Conservation (phyloP, 441 rosid species). For the Corymbia calophylla region DNA sequence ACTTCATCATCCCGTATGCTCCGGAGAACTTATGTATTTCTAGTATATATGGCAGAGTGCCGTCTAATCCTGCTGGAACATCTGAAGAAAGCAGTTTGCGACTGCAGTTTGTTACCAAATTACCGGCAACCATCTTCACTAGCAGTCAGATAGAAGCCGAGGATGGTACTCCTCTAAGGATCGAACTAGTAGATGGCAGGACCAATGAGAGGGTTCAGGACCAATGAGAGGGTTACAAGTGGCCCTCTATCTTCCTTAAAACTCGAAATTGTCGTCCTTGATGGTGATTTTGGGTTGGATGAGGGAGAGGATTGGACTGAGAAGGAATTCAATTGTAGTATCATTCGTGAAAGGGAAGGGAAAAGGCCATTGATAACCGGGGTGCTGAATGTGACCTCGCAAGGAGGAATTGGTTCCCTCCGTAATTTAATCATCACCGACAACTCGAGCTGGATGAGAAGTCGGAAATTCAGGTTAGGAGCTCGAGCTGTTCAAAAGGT, state of each 20-base stretch:
- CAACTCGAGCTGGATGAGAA: conserved; percentile 74
- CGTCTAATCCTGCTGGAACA: conserved; percentile 14
- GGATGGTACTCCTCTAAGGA: conserved; percentile 25
- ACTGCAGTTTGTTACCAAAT: conserved; percentile 30
- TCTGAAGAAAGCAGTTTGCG: conserved; percentile 23
- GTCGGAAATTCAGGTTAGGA: conserved; percentile 66
- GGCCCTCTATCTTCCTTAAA: conserved; percentile 47
- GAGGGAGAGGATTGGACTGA: conserved; percentile 47
- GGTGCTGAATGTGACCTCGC: conserved; percentile 26
- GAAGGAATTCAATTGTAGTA: conserved; percentile 27
- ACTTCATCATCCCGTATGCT: neutral
- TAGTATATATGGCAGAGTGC: conserved; percentile 12
- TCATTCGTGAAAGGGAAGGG: conserved; percentile 50
- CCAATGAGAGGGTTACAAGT: conserved; percentile 4
- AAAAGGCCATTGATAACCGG: conserved; percentile 66
- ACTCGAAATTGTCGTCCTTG: conserved; percentile 47
- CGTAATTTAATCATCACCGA: conserved; percentile 51
- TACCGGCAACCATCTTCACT: conserved; percentile 38
- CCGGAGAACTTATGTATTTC: neutral
- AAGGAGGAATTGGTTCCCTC: conserved; percentile 41
- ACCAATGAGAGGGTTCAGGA: conserved; percentile 14
- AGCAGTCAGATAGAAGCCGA: conserved; percentile 35
- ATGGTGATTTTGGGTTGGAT: conserved; percentile 43
- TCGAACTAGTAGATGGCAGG: conserved; percentile 38
- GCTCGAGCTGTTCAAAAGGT: conserved; percentile 27